A percentile compares a stretch with the other conserved stretches of the same genome.
phyloP scores from a whole-genome alignment of 768 basidiomycete genomes.

The Termitomyces titanicus region DNA sequence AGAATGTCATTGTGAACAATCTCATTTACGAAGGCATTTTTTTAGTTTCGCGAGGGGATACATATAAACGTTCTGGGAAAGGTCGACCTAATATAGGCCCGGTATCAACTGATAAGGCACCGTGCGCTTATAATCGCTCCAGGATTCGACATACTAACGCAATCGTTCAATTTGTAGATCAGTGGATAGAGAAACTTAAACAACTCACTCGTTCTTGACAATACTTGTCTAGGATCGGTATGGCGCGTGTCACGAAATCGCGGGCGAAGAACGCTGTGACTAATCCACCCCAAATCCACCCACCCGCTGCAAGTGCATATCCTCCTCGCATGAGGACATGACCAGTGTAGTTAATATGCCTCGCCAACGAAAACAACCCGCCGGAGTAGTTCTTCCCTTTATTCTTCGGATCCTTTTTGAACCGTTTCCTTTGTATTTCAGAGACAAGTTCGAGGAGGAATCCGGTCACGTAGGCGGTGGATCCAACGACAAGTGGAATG shows the following conservation, averaged over 20 bases:
- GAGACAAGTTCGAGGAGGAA: conserved; percentile 15
- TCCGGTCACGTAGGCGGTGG: conserved; percentile 15
- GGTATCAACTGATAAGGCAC: conserved; percentile 8
- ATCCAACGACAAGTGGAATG: conserved; percentile 10
- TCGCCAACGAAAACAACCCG: conserved; percentile 20
- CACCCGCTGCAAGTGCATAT: conserved; percentile 14
- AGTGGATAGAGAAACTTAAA: not conserved
- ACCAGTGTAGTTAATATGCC: conserved; percentile 23
- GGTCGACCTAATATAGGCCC: not conserved
- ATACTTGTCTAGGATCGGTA: conserved; percentile 8
- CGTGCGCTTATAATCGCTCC: conserved; percentile 4
- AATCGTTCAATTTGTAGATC: not conserved
- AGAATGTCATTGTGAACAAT: too few relatives aligned
- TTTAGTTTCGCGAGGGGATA: not conserved
- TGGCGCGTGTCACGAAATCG: conserved; percentile 5
- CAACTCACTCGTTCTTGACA: conserved; percentile 8
- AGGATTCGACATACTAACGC: conserved; percentile 2
- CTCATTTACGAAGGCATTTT: not conserved
- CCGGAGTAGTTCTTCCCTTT: conserved; percentile 18
- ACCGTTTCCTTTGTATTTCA: conserved; percentile 18
- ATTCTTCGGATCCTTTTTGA: conserved; percentile 21
- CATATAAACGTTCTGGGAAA: too few relatives aligned
- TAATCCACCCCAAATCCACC: conserved; percentile 8
- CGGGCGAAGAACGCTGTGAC: conserved; percentile 1
- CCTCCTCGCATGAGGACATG: conserved; percentile 21